Evolutionary conservation across 768 basidiomycete species (phyloP), one percentile per base, ranked within the genome.

Genomic region (Vararia minispora): DNA sequence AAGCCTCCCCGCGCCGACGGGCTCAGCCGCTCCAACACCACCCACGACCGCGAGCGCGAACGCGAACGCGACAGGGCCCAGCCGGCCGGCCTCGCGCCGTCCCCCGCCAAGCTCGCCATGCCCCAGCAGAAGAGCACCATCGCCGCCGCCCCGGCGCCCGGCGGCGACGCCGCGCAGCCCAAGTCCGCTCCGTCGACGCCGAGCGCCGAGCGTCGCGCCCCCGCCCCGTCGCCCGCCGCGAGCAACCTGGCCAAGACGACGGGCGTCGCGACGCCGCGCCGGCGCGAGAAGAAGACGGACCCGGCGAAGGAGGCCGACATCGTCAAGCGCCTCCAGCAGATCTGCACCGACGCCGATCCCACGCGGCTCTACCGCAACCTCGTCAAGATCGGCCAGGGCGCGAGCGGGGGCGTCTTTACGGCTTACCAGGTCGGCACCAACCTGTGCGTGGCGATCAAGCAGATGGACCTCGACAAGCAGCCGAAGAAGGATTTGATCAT

Each of bases 401-500:
- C 95, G 12, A 94, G 88, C 14, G 94, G 95, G 28, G 94, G 94
- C 48, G 95, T 98, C 2, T 99, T 95, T 62, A 97, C 92, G 10
- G 94, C 94, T 12, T 95, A 95, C 56, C 92, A 98, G 65, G 85
- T 94, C 45, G 91, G 92, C 28, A 90, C 87, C 22, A 94, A 95
- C 59, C 52, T 87, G 23, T 84, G 78, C 9, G 95, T 98, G 24
- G 95, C 95, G 28, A 99, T 99, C 74, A 99, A 99, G 62, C 94
- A 98, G 62, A 99, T 98, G 95, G 95, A 99, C 68, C 72, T 99
- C 22, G 92, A 98, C 61, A 95, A 98, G 65, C 95, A 98, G 54
- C 95, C 95, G 28, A 98, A 98, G 72, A 97, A 98, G 62, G 94
- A 98, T 56, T 71, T 99, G 35, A 98, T 99, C 66, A 98, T 99